Percentiles rank a stretch among this genome's conserved stretches.
Evolutionary conservation across 805 yeast species (phyloP).

Genomic region (Saccharomycopsis synnaedendra): DNA sequence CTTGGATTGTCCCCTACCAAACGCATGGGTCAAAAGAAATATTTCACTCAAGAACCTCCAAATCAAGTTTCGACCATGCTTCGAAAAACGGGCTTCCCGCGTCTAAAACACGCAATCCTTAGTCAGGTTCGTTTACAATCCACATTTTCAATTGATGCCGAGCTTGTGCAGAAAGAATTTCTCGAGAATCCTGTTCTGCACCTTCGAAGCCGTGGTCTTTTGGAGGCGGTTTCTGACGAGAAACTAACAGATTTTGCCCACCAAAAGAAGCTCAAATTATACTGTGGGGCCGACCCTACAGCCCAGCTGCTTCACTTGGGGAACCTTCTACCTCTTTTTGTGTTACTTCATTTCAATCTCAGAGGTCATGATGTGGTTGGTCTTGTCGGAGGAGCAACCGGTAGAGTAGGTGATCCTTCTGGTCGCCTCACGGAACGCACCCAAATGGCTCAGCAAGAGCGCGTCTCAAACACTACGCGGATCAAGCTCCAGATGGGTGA

Average conservation of each 20-base stretch:
- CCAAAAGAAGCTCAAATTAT: conserved; percentile 36
- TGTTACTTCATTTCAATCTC: conserved; percentile 69
- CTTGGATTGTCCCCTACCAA: no score
- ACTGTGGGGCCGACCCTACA: conserved; percentile 96
- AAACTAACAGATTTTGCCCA: conserved; percentile 20
- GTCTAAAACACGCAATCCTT: not conserved
- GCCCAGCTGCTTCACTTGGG: conserved; percentile 87
- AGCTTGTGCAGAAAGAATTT: conserved; percentile 21
- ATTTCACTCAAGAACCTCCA: no score
- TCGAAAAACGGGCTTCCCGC: no score
- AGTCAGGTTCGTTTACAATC: not conserved
- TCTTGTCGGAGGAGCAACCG: conserved; percentile 91
- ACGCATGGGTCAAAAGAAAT: no score
- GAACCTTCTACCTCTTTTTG: conserved; percentile 77
- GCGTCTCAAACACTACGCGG: conserved; percentile 43
- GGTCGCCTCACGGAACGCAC: conserved; percentile 74
- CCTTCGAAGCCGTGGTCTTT: conserved; percentile 34
- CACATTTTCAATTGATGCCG: conserved; percentile 17
- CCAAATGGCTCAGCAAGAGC: conserved; percentile 37
- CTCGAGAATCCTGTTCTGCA: conserved; percentile 29
- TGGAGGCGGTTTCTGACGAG: conserved; percentile 31
- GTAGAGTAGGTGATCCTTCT: conserved; percentile 93
- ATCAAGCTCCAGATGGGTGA: conserved; percentile 51
- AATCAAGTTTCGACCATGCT: no score
- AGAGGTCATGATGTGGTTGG: conserved; percentile 82